phyloP scores from a whole-genome alignment of 805 yeast genomes.

The Ogataea paradorogensis region DNA sequence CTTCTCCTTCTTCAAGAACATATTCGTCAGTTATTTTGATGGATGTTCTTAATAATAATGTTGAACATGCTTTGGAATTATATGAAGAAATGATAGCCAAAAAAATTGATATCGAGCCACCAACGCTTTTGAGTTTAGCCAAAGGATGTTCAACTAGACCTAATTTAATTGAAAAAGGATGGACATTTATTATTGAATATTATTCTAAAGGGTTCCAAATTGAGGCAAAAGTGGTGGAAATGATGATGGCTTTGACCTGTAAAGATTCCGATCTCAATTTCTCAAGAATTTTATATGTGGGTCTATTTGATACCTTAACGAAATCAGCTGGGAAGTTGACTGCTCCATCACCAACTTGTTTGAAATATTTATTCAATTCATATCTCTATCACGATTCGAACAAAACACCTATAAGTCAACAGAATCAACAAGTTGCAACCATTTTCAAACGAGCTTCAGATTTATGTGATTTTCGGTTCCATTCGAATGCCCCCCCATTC shows the following conservation, averaged over 20 bases:
- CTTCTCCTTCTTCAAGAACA: constrained; percentile 64
- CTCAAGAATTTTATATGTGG: constrained; percentile 61
- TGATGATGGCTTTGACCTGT: constrained; percentile 74
- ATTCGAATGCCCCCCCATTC: constrained; percentile 62
- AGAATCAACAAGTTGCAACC: constrained; percentile 39
- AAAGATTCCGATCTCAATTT: constrained; percentile 74
- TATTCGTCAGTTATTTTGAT: constrained; percentile 72
- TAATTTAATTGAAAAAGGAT: constrained; percentile 54
- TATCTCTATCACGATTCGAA: constrained; percentile 29
- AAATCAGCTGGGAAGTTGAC: constrained; percentile 14
- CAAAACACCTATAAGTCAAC: constrained; percentile 30
- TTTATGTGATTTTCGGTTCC: constrained; percentile 30
- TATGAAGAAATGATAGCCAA: constrained; percentile 60
- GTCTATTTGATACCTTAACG: constrained; percentile 25
- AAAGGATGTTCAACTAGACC: constrained; percentile 61
- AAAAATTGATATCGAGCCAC: constrained; percentile 36
- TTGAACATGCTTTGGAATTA: constrained; percentile 74
- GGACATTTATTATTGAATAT: constrained; percentile 74
- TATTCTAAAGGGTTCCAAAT: constrained; percentile 38
- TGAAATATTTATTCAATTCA: constrained; percentile 45
- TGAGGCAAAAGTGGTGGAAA: constrained; percentile 49
- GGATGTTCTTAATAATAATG: constrained; percentile 56
- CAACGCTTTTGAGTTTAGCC: constrained; percentile 56
- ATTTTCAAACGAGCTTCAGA: constrained; percentile 39
- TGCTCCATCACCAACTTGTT: constrained; percentile 23